Percentiles rank a stretch among this genome's conserved stretches.
Evolutionary conservation across 176 grass and related monocot species (phyloP).

Genomic region (Oropetium thomaeum): DNA sequence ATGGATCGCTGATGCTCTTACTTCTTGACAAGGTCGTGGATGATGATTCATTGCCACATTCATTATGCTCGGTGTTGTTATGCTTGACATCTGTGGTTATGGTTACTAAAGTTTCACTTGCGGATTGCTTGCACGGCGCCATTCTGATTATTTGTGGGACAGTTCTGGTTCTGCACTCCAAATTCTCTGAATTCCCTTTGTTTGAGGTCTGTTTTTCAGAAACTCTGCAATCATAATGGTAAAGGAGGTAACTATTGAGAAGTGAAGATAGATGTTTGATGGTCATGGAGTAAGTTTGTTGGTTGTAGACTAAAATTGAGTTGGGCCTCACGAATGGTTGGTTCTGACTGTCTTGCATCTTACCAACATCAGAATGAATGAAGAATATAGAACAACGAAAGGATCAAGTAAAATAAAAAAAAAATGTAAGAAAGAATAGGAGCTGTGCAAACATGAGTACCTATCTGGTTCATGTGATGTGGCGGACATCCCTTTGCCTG

Average conservation of each 20-base stretch:
- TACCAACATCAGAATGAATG: background rate
- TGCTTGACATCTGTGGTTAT: conserved; percentile 24
- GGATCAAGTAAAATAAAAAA: background rate
- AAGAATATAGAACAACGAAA: background rate
- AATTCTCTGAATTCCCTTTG: conserved; percentile 20
- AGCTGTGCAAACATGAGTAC: background rate
- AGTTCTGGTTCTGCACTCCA: conserved; percentile 22
- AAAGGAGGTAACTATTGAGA: background rate
- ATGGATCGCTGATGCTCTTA: conserved; percentile 29
- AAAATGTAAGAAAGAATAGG: background rate
- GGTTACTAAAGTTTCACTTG: conserved; percentile 37
- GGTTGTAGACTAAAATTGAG: background rate
- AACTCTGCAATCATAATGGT: conserved; percentile 19
- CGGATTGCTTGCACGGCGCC: conserved; percentile 33
- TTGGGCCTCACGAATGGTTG: background rate
- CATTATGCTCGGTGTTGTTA: conserved; percentile 21
- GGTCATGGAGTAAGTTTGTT: background rate
- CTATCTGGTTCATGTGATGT: conserved; percentile 45
- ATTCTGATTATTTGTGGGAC: conserved; percentile 46
- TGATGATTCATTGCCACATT: conserved; percentile 26
- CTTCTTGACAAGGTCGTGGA: conserved; percentile 37
- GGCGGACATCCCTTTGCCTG: conserved; percentile 14
- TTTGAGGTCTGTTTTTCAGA: conserved; percentile 17
- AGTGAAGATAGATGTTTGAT: background rate
- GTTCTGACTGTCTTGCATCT: background rate